A percentile compares a stretch with the other conserved stretches of the same genome.
Evolutionary conservation across 2,329 filamentous ascomycete species (phyloP).

Genomic region (Fusarium sp.): DNA sequence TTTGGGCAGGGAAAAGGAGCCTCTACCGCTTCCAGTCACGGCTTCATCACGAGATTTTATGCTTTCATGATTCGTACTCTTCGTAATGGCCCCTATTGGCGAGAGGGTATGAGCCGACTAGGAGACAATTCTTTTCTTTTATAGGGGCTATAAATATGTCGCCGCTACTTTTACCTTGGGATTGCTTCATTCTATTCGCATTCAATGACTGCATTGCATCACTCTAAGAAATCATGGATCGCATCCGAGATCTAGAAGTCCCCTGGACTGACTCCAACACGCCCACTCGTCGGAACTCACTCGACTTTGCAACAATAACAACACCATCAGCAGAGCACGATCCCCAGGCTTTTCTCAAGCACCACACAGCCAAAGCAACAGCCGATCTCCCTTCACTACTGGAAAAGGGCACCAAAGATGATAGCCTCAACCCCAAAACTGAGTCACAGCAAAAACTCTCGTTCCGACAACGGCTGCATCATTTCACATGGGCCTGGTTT

Average conservation of each 20-base stretch:
- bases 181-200: constrained; percentile 7
- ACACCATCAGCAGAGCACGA: constrained; percentile 23
- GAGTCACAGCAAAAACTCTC: constrained; percentile 48
- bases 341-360: constrained; percentile 20
- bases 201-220: no score
- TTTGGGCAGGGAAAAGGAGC: constrained; percentile 27
- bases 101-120: constrained; percentile 23
- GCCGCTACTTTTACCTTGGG: neutral
- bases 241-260: constrained; percentile 33
- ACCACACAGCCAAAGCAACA: constrained; percentile 10
- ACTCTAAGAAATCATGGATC: no score
- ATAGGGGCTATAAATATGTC: constrained; percentile 24
- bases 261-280: constrained; percentile 43
- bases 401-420: constrained; percentile 19
- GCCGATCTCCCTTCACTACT: constrained; percentile 15
- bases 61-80: constrained; percentile 32
- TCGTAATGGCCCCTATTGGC: constrained; percentile 37
- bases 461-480: constrained; percentile 60
- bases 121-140: neutral
- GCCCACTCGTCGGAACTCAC: constrained; percentile 43
- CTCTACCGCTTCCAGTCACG: constrained; percentile 27
- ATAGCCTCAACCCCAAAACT: constrained; percentile 5
- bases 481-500: constrained; percentile 80
- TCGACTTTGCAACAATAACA: constrained; percentile 15
- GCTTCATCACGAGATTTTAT: constrained; percentile 39